Percentiles rank a stretch among this genome's conserved stretches.
Conservation (phyloP, 169 alveolate species). For the Plasmodium berghei region DNA sequence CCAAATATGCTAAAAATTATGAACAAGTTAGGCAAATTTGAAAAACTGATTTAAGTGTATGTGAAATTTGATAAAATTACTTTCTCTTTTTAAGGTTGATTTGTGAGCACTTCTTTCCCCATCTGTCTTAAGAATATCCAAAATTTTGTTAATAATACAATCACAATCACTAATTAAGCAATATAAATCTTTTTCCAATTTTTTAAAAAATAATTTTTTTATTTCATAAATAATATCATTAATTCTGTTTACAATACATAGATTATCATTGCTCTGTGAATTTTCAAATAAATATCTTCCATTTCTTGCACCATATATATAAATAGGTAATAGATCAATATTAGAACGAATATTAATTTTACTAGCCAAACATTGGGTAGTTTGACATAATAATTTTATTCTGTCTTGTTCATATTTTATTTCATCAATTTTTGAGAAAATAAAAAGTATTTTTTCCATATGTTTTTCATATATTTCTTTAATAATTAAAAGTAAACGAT, state of each 20-base stretch:
- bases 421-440: constrained; percentile 83
- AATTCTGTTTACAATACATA: constrained; percentile 58
- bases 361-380: constrained; percentile 78
- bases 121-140: constrained; percentile 56
- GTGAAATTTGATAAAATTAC: not conserved
- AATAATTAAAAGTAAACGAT: constrained; percentile 79
- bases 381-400: constrained; percentile 78
- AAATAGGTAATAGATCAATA: constrained; percentile 78
- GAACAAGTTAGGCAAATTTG: not conserved
- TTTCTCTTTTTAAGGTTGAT: constrained; percentile 39
- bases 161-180: constrained; percentile 52
- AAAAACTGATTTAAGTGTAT: not conserved
- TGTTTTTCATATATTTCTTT: constrained; percentile 77
- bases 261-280: constrained; percentile 12
- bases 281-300: constrained; percentile 69
- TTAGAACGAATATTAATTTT: constrained; percentile 72
- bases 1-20: not conserved
- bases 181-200: constrained; percentile 52
- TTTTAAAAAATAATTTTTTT: constrained; percentile 48
- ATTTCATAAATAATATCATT: constrained; percentile 59
- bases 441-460: constrained; percentile 76
- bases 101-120: constrained; percentile 46
- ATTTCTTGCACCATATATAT: constrained; percentile 77
- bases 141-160: constrained; percentile 28
- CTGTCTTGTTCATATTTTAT: constrained; percentile 80